A percentile compares a stretch with the other conserved stretches of the same genome.
Conservation (phyloP, 1,139 yeast genomes). For the Kodamaea sp. region DNA sequence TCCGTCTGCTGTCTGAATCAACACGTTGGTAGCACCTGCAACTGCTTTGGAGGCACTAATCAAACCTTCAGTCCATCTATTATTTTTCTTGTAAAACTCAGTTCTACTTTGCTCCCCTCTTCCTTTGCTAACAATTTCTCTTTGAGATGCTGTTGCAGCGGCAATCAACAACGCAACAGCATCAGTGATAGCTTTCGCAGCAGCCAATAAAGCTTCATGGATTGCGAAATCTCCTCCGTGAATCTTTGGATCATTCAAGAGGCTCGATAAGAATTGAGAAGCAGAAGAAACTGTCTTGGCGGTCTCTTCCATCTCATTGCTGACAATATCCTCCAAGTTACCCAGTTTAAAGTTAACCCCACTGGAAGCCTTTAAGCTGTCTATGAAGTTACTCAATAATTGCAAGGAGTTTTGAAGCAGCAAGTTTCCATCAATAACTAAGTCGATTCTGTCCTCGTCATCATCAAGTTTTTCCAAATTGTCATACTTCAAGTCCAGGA, state of each 20-base stretch:
- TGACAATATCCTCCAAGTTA: constrained; percentile 71
- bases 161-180: constrained; percentile 72
- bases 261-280: constrained; percentile 54
- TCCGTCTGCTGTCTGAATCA: constrained; percentile 86
- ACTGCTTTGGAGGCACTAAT: constrained; percentile 90
- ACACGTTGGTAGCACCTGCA: constrained; percentile 77
- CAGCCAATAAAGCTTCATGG: constrained; percentile 74
- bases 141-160: constrained; percentile 81
- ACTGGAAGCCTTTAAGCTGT: constrained; percentile 49
- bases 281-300: constrained; percentile 72
- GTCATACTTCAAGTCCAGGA: constrained; percentile 58
- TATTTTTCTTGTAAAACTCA: constrained; percentile 83
- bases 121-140: constrained; percentile 77
- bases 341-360: constrained; percentile 45
- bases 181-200: constrained; percentile 80
- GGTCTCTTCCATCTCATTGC: constrained; percentile 69
- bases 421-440: constrained; percentile 73
- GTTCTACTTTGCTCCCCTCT: constrained; percentile 67
- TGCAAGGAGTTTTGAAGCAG: constrained; percentile 74
- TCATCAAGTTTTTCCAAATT: constrained; percentile 48
- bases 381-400: constrained; percentile 55
- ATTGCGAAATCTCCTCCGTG: constrained; percentile 66
- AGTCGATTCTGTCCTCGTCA: constrained; percentile 72
- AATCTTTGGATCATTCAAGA: constrained; percentile 57
- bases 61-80: constrained; percentile 93